A percentile compares a stretch with the other conserved stretches of the same genome.
Conservation (phyloP, 2,329 filamentous ascomycete genomes). For the Eutypa lata region DNA sequence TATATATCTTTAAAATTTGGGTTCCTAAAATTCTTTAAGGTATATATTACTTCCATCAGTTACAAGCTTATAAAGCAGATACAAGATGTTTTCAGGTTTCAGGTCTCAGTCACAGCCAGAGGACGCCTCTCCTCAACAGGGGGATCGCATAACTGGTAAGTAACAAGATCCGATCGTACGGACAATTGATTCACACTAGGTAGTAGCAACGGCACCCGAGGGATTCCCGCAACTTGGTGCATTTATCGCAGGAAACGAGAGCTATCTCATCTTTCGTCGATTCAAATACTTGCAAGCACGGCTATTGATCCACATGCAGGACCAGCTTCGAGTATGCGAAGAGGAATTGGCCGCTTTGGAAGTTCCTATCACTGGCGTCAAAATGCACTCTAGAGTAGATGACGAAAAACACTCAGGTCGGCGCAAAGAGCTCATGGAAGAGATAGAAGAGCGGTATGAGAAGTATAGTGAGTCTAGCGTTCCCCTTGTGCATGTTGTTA, state of each 20-base stretch:
- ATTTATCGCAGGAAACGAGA: slow-evolving; percentile 1
- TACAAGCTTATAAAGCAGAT: no score
- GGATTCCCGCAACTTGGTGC: slow-evolving; percentile 9
- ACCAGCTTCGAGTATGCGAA: slow-evolving; percentile 6
- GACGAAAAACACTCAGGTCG: neutral
- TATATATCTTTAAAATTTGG: no score
- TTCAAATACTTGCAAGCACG: slow-evolving; percentile 12
- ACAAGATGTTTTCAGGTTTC: no score
- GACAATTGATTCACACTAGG: no score
- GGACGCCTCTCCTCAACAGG: no score
- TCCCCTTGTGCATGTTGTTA: neutral
- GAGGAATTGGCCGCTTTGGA: slow-evolving; percentile 2
- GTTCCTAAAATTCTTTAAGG: no score
- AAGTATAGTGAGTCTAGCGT: slow-evolving; percentile 9
- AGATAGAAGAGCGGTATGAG: slow-evolving; percentile 6
- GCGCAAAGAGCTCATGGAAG: neutral
- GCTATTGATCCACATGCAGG: slow-evolving; percentile 9
- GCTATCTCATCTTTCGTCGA: slow-evolving; percentile 7
- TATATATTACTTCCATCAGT: no score
- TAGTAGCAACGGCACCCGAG: neutral
- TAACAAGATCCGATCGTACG: no score
- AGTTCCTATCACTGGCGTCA: neutral
- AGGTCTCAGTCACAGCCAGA: no score
- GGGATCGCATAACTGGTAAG: no score
- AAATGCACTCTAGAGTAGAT: neutral